Conservation (phyloP, 164 flowering plant species). For the Nymphaea colorata region DNA sequence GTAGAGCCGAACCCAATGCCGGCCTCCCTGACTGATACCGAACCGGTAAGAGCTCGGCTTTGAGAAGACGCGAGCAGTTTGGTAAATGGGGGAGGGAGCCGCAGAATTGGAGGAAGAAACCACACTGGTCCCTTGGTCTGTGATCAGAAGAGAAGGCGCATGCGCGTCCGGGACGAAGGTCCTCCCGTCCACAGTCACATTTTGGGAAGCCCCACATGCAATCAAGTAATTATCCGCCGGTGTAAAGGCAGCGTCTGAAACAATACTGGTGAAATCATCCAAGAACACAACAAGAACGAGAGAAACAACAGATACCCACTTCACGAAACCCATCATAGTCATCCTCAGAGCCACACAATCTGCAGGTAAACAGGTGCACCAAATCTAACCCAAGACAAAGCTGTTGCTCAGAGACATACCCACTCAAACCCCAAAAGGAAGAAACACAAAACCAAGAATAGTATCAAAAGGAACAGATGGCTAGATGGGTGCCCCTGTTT, state of each 20-base stretch:
- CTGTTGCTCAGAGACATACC: too few species aligned
- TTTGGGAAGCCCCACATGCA: slow-evolving; percentile 24
- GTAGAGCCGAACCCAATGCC: slow-evolving; percentile 25
- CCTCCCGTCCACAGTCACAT: slow-evolving; percentile 15
- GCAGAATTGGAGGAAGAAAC: slow-evolving; percentile 10
- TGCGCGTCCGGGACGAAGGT: slow-evolving; percentile 17
- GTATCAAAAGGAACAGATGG: too few species aligned
- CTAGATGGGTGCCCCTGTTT: too few species aligned
- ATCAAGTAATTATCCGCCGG: slow-evolving; percentile 22
- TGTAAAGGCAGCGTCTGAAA: slow-evolving; percentile 21
- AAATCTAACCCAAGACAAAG: too few species aligned
- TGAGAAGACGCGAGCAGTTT: slow-evolving; percentile 15
- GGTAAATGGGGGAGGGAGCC: slow-evolving; percentile 20
- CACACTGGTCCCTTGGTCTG: slow-evolving; percentile 7
- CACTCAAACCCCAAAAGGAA: too few species aligned
- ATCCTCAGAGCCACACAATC: too few species aligned
- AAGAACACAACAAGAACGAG: too few species aligned
- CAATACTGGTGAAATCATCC: too few species aligned
- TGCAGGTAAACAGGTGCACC: too few species aligned
- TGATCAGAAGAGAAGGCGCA: slow-evolving; percentile 9
- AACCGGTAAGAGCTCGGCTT: slow-evolving; percentile 14
- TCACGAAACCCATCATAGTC: too few species aligned
- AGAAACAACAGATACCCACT: too few species aligned
- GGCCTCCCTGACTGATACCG: slow-evolving; percentile 14
- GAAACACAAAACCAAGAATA: too few species aligned